phyloP scores from a whole-genome alignment of 2,329 filamentous ascomycete species.

The Phialemonium atrogriseum region DNA sequence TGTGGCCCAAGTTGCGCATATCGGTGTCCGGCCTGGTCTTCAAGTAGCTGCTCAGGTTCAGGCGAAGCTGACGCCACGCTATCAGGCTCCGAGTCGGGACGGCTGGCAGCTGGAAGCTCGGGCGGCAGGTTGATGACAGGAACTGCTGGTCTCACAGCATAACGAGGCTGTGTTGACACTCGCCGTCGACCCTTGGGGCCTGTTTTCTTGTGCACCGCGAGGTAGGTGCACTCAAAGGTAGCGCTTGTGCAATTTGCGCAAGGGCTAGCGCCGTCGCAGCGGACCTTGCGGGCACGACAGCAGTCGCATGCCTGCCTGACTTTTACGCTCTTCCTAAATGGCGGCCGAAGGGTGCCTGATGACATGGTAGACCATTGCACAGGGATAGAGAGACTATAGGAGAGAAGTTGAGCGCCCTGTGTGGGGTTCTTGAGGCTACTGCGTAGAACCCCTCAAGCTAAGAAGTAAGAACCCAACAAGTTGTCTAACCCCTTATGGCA shows the following conservation, averaged over 20 bases:
- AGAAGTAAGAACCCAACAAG: too few relatives aligned
- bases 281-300: conserved; percentile 20
- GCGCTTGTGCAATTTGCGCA: conserved; percentile 17
- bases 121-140: background rate
- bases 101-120: background rate
- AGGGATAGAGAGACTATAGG: too few relatives aligned
- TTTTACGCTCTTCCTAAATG: conserved; percentile 6
- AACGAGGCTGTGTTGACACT: background rate
- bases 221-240: conserved; percentile 16
- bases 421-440: too few relatives aligned
- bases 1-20: too few relatives aligned
- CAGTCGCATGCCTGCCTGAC: conserved; percentile 21
- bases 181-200: conserved; percentile 17
- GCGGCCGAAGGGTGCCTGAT: background rate
- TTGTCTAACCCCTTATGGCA: too few relatives aligned
- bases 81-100: background rate
- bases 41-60: background rate
- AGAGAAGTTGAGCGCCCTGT: too few relatives aligned
- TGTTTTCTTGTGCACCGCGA: conserved; percentile 22
- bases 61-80: background rate
- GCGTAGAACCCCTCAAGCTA: too few relatives aligned
- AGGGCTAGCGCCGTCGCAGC: conserved; percentile 18
- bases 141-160: background rate
- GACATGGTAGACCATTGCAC: conserved; percentile 1
- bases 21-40: too few relatives aligned